phyloP scores from a whole-genome alignment of 345 rosid genomes.

The Linum lewisii region DNA sequence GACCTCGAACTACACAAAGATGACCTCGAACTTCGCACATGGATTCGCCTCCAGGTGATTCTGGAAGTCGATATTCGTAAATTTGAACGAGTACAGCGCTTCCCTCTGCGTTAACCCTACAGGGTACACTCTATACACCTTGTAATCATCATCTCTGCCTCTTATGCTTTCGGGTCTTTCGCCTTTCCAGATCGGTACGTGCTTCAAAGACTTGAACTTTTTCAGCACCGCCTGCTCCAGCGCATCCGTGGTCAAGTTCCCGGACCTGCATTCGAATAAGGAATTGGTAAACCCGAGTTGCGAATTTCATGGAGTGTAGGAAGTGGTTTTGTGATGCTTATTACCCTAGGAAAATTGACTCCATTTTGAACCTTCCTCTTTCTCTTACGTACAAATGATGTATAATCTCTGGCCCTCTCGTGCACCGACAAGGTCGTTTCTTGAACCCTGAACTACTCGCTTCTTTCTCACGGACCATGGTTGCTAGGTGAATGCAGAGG shows the following conservation, averaged over 20 bases:
- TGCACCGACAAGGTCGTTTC: slow-evolving; percentile 84
- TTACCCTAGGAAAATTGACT: slow-evolving; percentile 81
- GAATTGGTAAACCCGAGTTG: too few species aligned
- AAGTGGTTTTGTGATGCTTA: neutral
- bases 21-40: slow-evolving; percentile 73
- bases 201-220: slow-evolving; percentile 58
- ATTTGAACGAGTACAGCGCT: slow-evolving; percentile 66
- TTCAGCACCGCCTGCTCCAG: slow-evolving; percentile 51
- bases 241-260: slow-evolving; percentile 42
- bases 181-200: slow-evolving; percentile 66
- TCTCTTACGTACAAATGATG: slow-evolving; percentile 79
- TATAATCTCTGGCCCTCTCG: slow-evolving; percentile 50
- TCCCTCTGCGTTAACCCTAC: slow-evolving; percentile 84
- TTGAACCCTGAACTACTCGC: slow-evolving; percentile 42
- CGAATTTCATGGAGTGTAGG: slow-evolving; percentile 36
- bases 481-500: slow-evolving; percentile 4
- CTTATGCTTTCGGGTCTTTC: slow-evolving; percentile 76
- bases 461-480: slow-evolving; percentile 53
- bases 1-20: slow-evolving; percentile 72
- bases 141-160: slow-evolving; percentile 50
- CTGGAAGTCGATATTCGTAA: slow-evolving; percentile 48
- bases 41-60: slow-evolving; percentile 51
- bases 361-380: slow-evolving; percentile 79
- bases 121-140: slow-evolving; percentile 61
- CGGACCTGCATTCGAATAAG: slow-evolving; percentile 39